Evolutionary conservation across 1,284 basidiomycete genomes (phyloP).

Genomic region (Sparassis latifolia): DNA sequence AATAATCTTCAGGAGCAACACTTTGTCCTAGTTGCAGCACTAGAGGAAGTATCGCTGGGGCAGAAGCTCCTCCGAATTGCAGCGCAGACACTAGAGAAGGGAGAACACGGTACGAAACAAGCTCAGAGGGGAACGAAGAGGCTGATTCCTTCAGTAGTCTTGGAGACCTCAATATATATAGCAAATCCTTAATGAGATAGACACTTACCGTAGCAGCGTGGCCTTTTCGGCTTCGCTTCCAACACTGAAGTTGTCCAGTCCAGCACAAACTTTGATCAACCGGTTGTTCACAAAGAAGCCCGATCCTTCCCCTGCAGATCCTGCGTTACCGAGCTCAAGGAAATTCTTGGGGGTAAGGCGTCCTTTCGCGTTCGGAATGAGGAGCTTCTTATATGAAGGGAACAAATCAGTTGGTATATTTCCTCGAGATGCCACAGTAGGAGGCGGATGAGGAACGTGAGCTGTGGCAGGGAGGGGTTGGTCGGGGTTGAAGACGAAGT

Average conservation of each 20-base stretch:
- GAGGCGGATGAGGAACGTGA: constrained; percentile 67
- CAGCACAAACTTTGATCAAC: constrained; percentile 79
- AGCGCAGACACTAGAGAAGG: constrained; percentile 84
- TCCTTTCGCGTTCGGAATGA: constrained; percentile 82
- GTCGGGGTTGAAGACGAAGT: constrained; percentile 80
- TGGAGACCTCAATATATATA: background rate
- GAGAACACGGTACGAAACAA: constrained; percentile 81
- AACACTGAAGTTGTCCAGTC: constrained; percentile 85
- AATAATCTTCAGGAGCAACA: constrained; percentile 69
- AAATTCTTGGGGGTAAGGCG: constrained; percentile 76
- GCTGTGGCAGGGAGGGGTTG: constrained; percentile 65
- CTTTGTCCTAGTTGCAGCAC: constrained; percentile 77
- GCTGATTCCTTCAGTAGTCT: constrained; percentile 79
- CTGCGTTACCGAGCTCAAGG: constrained; percentile 74
- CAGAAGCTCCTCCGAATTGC: constrained; percentile 74
- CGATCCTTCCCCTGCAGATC: constrained; percentile 42
- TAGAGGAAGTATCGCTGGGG: constrained; percentile 75
- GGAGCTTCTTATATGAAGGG: constrained; percentile 77
- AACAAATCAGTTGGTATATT: constrained; percentile 76
- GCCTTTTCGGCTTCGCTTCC: constrained; percentile 80
- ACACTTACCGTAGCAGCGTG: constrained; percentile 57
- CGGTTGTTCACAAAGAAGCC: constrained; percentile 87
- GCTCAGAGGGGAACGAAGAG: constrained; percentile 80
- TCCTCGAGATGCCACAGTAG: constrained; percentile 69
- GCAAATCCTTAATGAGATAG: background rate